phyloP scores from a whole-genome alignment of 306 rosid genomes.

The Cicer chorassanicum region DNA sequence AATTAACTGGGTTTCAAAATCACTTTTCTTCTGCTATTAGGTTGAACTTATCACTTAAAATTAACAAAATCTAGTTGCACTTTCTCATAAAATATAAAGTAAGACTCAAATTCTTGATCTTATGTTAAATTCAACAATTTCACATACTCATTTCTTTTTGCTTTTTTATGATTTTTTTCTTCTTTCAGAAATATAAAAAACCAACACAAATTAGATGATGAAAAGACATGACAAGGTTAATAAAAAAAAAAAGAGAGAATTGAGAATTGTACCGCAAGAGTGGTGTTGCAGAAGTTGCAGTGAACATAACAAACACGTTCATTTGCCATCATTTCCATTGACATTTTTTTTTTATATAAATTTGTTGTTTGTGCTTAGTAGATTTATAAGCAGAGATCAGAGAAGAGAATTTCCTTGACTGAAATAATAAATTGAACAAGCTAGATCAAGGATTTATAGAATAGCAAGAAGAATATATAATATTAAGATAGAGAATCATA shows the following conservation, averaged over 20 bases:
- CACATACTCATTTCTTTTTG: not conserved
- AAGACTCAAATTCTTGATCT: constrained; percentile 36
- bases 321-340: constrained; percentile 89
- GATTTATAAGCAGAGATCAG: constrained; percentile 52
- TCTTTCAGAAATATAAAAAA: constrained; percentile 6
- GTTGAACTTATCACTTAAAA: not conserved
- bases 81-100: constrained; percentile 61
- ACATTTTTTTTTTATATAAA: constrained; percentile 53
- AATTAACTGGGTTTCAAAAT: constrained; percentile 23
- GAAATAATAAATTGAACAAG: constrained; percentile 43
- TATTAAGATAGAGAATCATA: constrained; percentile 36
- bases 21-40: not conserved
- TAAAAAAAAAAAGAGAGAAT: constrained; percentile 35
- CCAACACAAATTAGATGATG: constrained; percentile 52
- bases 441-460: constrained; percentile 48
- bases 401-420: constrained; percentile 43
- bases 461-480: constrained; percentile 17
- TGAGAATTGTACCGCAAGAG: constrained; percentile 85
- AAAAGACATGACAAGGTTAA: constrained; percentile 45
- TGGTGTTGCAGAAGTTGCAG: constrained; percentile 99
- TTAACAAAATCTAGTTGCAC: constrained; percentile 47
- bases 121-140: constrained; percentile 37
- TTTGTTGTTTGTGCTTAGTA: constrained; percentile 38
- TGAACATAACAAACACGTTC: constrained; percentile 99
- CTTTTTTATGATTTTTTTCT: too few relatives aligned